Percentiles rank a stretch among this genome's conserved stretches.
phyloP scores from a whole-genome alignment of 139 green algal genomes.

The Chlamydomonas sphaeroides region DNA sequence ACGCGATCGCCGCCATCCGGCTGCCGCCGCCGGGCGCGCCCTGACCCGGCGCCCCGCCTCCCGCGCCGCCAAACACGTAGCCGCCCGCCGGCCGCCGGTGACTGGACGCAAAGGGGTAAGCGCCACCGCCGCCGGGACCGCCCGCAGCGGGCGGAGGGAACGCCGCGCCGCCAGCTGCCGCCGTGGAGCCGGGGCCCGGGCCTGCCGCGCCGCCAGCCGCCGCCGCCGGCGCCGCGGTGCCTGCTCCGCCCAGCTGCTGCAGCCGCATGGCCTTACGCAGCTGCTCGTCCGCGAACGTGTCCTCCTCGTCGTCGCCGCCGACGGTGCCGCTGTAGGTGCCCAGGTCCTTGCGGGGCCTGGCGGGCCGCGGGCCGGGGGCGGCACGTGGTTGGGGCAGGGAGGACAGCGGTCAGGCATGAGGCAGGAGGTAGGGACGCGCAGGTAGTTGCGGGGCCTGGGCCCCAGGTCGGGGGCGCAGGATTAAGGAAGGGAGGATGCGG shows the following conservation, averaged over 20 bases:
- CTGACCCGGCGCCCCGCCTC: background rate
- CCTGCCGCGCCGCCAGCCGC: background rate
- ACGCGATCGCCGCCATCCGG: background rate
- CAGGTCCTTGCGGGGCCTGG: too few species aligned
- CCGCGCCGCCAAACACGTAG: background rate
- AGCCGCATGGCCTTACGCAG: conserved; percentile 69
- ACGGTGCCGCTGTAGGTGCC: too few species aligned
- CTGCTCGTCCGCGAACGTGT: conserved; percentile 73
- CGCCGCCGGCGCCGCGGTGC: background rate
- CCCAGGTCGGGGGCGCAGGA: too few species aligned
- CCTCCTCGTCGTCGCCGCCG: conserved; percentile 65
- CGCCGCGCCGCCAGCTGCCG: background rate
- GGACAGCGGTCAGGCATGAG: too few species aligned
- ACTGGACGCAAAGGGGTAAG: background rate
- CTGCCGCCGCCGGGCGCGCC: conserved; percentile 9
- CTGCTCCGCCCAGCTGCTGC: conserved; percentile 19
- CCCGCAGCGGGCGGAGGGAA: background rate
- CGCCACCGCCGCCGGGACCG: background rate
- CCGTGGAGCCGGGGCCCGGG: background rate
- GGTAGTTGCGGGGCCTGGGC: too few species aligned
- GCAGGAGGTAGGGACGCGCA: too few species aligned
- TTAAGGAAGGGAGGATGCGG: too few species aligned
- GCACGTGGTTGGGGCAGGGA: too few species aligned
- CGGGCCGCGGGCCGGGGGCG: too few species aligned
- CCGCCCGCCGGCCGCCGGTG: background rate